Conservation (phyloP, 2,329 filamentous ascomycete genomes). For the Colletotrichum sp. region DNA sequence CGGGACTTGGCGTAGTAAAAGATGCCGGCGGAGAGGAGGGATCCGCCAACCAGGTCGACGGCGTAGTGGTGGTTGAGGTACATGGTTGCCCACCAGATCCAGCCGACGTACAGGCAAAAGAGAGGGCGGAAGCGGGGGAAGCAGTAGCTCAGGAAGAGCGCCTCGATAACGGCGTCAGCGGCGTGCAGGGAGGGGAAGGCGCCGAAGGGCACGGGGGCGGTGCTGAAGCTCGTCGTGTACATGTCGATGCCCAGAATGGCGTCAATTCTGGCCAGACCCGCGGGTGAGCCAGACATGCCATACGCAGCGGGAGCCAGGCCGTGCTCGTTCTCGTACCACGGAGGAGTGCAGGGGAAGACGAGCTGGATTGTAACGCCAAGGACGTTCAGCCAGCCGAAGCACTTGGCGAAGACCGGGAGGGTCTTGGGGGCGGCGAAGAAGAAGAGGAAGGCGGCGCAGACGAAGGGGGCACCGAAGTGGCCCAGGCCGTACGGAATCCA, state of each 20-base stretch:
- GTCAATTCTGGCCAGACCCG: slow-evolving; percentile 88
- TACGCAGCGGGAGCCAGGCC: slow-evolving; percentile 92
- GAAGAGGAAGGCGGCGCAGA: slow-evolving; percentile 82
- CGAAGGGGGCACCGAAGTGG: slow-evolving; percentile 85
- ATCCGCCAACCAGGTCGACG: slow-evolving; percentile 88
- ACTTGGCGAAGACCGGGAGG: slow-evolving; percentile 81
- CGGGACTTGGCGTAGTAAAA: slow-evolving; percentile 84
- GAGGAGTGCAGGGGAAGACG: slow-evolving; percentile 90
- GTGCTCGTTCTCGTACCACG: slow-evolving; percentile 96
- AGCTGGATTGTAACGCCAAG: slow-evolving; percentile 87
- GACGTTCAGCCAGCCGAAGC: slow-evolving; percentile 93
- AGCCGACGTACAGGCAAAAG: slow-evolving; percentile 84
- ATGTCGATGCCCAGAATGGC: slow-evolving; percentile 88
- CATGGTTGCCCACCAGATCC: slow-evolving; percentile 99
- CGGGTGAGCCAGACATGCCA: slow-evolving; percentile 87
- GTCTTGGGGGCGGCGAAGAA: slow-evolving; percentile 87
- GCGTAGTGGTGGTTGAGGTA: slow-evolving; percentile 98
- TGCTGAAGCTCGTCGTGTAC: slow-evolving; percentile 91
- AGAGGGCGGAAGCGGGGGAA: slow-evolving; percentile 83
- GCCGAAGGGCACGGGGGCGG: slow-evolving; percentile 90
- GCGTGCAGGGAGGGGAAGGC: slow-evolving; percentile 95
- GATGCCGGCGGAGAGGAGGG: slow-evolving; percentile 75
- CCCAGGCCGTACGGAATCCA: slow-evolving; percentile 94
- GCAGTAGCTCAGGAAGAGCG: slow-evolving; percentile 89
- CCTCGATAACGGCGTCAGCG: slow-evolving; percentile 86